These are phyloP conservation scores for Pyricularia sp. DNA, from an alignment of 2,329 filamentous ascomycete species.

Conservation along the genomic window DNA sequence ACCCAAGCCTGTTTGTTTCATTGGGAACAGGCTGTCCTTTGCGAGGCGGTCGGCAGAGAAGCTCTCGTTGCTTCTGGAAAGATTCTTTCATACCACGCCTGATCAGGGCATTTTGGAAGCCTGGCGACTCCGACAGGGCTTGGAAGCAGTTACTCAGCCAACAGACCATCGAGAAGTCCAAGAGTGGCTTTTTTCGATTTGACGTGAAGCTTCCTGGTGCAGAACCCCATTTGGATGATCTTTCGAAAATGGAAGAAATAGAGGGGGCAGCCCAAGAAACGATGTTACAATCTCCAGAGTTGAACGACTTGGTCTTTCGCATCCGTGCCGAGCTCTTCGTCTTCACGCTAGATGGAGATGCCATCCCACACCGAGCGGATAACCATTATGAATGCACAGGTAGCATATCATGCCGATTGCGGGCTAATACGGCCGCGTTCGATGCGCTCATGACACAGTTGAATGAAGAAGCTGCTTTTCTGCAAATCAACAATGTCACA, in stretches of 20 bases:
- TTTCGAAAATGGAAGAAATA: background rate
- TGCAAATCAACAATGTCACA: slow-evolving; percentile 1
- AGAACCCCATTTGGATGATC: background rate
- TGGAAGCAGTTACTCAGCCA: background rate
- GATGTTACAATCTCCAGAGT: background rate
- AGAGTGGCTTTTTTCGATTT: background rate
- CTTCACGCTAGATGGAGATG: background rate
- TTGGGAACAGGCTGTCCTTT: background rate
- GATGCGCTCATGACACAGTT: background rate
- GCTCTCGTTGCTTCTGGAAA: background rate
- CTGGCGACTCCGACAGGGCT: background rate
- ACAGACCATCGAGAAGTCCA: background rate
- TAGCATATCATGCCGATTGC: background rate
- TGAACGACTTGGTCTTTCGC: background rate
- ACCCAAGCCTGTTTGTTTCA: background rate
- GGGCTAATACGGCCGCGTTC: background rate
- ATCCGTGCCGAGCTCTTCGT: background rate
- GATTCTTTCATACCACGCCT: background rate
- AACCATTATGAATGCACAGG: background rate
- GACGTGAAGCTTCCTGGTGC: background rate
- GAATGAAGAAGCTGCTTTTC: slow-evolving; percentile 1
- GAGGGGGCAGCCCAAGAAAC: background rate
- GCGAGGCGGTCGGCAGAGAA: background rate
- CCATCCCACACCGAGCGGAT: background rate
- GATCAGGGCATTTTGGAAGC: background rate